Evolutionary conservation across 2,329 filamentous ascomycete species (phyloP).

Genomic region (Beauveria rudraprayagi): DNA sequence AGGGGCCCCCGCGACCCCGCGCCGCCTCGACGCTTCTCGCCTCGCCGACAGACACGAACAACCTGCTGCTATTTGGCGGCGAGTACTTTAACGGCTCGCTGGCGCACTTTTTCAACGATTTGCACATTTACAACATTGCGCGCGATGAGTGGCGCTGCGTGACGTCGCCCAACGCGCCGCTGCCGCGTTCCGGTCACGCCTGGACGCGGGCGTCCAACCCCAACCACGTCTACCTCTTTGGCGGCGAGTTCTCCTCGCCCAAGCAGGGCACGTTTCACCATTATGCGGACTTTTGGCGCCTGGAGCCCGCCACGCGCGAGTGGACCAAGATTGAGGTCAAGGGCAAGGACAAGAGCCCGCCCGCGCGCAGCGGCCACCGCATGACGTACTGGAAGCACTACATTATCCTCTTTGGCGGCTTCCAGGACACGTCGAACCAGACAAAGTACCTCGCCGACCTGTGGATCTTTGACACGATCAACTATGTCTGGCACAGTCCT

Average conservation of each 20-base stretch:
- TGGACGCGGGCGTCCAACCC: constrained; percentile 86
- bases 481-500: constrained; percentile 77
- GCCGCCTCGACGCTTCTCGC: constrained; percentile 76
- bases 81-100: constrained; percentile 92
- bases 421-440: constrained; percentile 92
- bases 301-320: constrained; percentile 76
- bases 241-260: constrained; percentile 91
- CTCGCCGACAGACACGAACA: constrained; percentile 77
- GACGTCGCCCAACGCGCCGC: constrained; percentile 81
- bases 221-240: constrained; percentile 82
- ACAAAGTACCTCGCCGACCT: constrained; percentile 90
- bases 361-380: constrained; percentile 81
- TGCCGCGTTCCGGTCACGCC: constrained; percentile 87
- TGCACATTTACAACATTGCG: constrained; percentile 67
- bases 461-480: constrained; percentile 90
- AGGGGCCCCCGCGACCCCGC: constrained; percentile 66
- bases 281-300: constrained; percentile 96
- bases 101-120: constrained; percentile 62
- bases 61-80: constrained; percentile 85
- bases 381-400: constrained; percentile 98
- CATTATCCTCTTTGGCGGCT: constrained; percentile 90
- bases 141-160: constrained; percentile 86
- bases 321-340: constrained; percentile 82
- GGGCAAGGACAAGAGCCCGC: constrained; percentile 70
- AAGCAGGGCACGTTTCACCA: constrained; percentile 99